A percentile compares a stretch with the other conserved stretches of the same genome.
Evolutionary conservation across 352 stramenopile species (phyloP).

Genomic region (Pythium diclinum): DNA sequence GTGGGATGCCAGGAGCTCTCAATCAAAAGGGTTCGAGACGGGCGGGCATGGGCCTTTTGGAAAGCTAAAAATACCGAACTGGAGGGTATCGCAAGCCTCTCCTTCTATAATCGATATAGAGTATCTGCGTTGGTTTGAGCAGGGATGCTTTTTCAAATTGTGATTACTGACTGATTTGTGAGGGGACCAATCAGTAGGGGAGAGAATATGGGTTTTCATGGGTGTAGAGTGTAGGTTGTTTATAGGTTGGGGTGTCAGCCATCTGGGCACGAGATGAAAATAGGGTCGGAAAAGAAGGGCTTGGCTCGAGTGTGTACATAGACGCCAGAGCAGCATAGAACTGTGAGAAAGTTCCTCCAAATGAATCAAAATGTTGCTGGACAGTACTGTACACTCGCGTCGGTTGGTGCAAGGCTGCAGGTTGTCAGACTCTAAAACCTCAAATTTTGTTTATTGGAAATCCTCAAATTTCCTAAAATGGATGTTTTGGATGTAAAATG

Average conservation of each 20-base stretch:
- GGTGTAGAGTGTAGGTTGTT: slow-evolving; percentile 4
- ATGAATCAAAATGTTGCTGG: neutral
- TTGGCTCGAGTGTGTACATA: neutral
- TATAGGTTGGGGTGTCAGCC: neutral
- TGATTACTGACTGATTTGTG: neutral
- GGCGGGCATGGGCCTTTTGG: neutral
- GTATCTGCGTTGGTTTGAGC: neutral
- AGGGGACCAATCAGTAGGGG: neutral
- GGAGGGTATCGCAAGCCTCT: neutral
- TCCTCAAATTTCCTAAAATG: neutral
- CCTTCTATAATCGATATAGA: neutral
- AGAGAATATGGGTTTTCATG: neutral
- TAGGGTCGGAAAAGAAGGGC: neutral
- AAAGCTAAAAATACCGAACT: slow-evolving; percentile 1
- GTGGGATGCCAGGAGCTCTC: slow-evolving; percentile 1
- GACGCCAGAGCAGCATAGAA: neutral
- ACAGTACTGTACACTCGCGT: neutral
- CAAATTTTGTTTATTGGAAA: too few species aligned
- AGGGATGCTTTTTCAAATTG: neutral
- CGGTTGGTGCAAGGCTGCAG: too few species aligned
- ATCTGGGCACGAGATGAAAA: neutral
- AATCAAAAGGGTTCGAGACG: neutral
- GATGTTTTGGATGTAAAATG: neutral
- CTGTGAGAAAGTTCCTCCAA: neutral
- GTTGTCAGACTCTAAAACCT: too few species aligned